These are phyloP conservation scores for Sordariomycetes sp. DNA, from an alignment of 2,329 filamentous ascomycete genomes.

Conservation along the genomic window DNA sequence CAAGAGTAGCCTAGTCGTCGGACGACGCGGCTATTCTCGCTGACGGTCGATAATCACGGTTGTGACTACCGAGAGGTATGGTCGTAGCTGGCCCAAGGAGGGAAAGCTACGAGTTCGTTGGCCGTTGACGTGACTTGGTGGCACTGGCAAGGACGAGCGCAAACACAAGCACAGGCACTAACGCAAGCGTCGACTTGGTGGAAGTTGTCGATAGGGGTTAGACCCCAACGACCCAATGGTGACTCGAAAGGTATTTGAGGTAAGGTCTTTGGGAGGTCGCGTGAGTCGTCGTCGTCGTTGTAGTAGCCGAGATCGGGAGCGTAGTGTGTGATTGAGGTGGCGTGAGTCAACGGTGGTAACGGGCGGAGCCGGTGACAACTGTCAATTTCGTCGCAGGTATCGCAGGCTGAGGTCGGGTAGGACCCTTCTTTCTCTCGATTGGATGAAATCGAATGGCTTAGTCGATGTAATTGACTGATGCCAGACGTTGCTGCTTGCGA, in stretches of 20 bases:
- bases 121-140: too few species aligned
- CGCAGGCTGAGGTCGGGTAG: background rate
- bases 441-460: slow-evolving; percentile 1
- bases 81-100: too few species aligned
- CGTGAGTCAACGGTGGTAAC: background rate
- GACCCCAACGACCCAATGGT: slow-evolving; percentile 16
- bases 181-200: too few species aligned
- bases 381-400: too few species aligned
- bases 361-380: too few species aligned
- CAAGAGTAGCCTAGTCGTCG: too few species aligned
- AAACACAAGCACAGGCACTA: too few species aligned
- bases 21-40: too few species aligned
- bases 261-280: background rate
- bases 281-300: background rate
- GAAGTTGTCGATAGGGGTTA: slow-evolving; percentile 10
- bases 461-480: background rate
- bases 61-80: too few species aligned
- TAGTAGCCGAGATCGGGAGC: background rate
- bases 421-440: slow-evolving; percentile 3
- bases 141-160: too few species aligned
- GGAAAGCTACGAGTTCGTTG: too few species aligned
- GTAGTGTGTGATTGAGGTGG: background rate
- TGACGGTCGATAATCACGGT: too few species aligned
- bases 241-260: background rate
- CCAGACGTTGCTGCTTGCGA: slow-evolving; percentile 1